phyloP scores from a whole-genome alignment of 2,329 filamentous ascomycete species.

The Fusarium pseudograminearum region DNA sequence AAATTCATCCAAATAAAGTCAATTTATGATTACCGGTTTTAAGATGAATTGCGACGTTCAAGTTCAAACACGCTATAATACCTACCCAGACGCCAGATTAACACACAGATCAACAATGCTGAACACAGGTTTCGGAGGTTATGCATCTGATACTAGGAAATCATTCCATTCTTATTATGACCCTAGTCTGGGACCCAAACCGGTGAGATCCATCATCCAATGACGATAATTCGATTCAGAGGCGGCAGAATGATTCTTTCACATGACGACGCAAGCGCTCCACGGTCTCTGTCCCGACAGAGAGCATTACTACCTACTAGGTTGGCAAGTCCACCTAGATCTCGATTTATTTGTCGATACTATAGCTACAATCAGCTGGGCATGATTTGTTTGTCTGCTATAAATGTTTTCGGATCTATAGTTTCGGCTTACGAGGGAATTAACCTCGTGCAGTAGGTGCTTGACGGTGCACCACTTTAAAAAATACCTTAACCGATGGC shows the following conservation, averaged over 20 bases:
- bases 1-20: too few species aligned
- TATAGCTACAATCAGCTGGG: neutral
- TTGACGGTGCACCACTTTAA: conserved; percentile 36
- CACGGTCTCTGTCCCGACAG: conserved; percentile 1
- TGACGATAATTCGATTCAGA: conserved; percentile 18
- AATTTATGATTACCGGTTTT: neutral
- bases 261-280: conserved; percentile 36
- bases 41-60: neutral
- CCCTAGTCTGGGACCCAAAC: conserved; percentile 11
- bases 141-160: neutral
- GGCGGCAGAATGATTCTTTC: conserved; percentile 27
- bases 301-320: neutral
- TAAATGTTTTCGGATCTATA: conserved; percentile 7
- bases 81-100: neutral
- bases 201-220: conserved; percentile 21
- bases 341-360: neutral
- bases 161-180: neutral
- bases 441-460: conserved; percentile 35
- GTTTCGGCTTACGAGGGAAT: conserved; percentile 23
- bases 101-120: neutral
- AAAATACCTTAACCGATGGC: conserved; percentile 33
- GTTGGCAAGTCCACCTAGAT: neutral
- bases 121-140: neutral
- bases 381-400: neutral
- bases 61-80: neutral